Base-by-base conservation (phyloP, 1,284 basidiomycete species). In the Somion occarium region DNA sequence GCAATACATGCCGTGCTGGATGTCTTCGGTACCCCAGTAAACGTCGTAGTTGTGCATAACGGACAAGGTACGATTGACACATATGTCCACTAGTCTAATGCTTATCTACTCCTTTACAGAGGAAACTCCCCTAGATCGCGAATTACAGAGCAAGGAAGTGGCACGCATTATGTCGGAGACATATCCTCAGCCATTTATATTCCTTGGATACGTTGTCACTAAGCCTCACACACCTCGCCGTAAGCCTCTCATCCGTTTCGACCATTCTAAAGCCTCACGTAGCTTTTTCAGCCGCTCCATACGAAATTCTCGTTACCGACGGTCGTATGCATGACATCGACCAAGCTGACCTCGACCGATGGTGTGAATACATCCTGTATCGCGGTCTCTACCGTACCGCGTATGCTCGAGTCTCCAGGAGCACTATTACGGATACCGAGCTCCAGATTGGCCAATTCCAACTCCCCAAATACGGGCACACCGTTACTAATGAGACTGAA, bases 301-400 rank as follows among this genome's bases (percentile, higher is more conserved):
- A 98, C 64, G 79, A 90, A 51, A 88, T 93, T 56, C 74, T 97
- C 59, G 76, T 85, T 22, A 75, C 76, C 24, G 89, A 91, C 59
- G 91, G 85, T 1, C 70, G 69, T 12, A 73, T 90, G 50, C 78
- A 87, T 59, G 91, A 94, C 57, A 84, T 93, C 44, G 88, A 92
- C 62, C 67, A 78, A 39, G 73, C 82, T 1, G 88, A 91, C 67
- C 59, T 55, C 53, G 86, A 89, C 60, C 73, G 89, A 54, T 91
- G 89, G 89, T 93, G 92, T 69, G 88, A 94, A 73, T 94, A 94
- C 61, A 89, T 95, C 45, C 72, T 91, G 22, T 95, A 91, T 67
- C 79, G 91, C 18, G 88, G 87, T 1, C 62, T 93, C 25, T 89
- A 92, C 71, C 78, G 90, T 22, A 88, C 90, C 2, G 76, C 81